Conservation (phyloP, 2,329 filamentous ascomycete species). For the Orbilia javanica region DNA sequence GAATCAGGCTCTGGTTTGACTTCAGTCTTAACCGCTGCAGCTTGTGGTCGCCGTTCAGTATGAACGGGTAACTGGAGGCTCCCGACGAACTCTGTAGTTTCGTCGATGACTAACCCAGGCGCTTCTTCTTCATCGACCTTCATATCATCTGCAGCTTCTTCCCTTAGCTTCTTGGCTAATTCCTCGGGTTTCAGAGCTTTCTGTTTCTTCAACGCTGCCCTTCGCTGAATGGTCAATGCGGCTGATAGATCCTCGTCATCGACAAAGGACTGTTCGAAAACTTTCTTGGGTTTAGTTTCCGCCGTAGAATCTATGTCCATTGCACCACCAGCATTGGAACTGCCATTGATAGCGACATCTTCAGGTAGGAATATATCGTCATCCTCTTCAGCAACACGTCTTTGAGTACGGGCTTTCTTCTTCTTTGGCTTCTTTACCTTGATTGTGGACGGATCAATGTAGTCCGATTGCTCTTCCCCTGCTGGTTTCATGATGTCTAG, state of each 20-base stretch:
- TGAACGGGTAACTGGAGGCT: conserved; percentile 78
- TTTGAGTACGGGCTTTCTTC: conserved; percentile 68
- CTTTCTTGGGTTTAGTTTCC: conserved; percentile 71
- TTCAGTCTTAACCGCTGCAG: conserved; percentile 34
- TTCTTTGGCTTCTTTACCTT: conserved; percentile 96
- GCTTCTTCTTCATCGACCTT: conserved; percentile 69
- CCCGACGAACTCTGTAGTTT: conserved; percentile 93
- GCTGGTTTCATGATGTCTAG: conserved; percentile 76
- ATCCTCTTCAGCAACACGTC: conserved; percentile 69
- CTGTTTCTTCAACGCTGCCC: conserved; percentile 87
- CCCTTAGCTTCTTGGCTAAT: conserved; percentile 80
- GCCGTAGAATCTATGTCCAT: conserved; percentile 83
- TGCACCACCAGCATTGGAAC: conserved; percentile 61
- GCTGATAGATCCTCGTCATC: conserved; percentile 95
- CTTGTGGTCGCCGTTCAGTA: conserved; percentile 69
- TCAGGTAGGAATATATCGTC: conserved; percentile 70
- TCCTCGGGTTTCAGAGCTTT: conserved; percentile 90
- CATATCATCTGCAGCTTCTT: conserved; percentile 75
- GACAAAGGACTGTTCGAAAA: conserved; percentile 77
- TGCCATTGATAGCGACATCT: conserved; percentile 59
- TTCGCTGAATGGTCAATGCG: conserved; percentile 83
- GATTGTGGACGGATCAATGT: conserved; percentile 84
- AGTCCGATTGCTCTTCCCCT: conserved; percentile 82
- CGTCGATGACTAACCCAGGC: conserved; percentile 87
- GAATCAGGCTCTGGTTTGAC: conserved; percentile 64